These are phyloP conservation scores for Sclerospora graminicola DNA, from an alignment of 352 stramenopile genomes.

Conservation along the genomic window DNA sequence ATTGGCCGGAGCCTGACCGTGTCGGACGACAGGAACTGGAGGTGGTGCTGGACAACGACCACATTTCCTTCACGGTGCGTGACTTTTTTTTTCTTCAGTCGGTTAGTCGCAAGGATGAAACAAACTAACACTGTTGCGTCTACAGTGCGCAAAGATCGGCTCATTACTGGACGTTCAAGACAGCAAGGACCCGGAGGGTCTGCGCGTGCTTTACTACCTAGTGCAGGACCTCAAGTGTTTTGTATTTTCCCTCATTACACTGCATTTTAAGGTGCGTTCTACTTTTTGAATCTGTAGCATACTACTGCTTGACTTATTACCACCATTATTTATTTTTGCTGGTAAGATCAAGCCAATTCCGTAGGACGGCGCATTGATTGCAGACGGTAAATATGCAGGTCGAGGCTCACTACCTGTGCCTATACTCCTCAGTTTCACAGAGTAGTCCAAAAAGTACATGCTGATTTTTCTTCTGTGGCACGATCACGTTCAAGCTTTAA, in stretches of 20 bases:
- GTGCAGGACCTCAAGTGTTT: slow-evolving; percentile 96
- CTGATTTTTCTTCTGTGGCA: too few species aligned
- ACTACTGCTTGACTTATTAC: too few species aligned
- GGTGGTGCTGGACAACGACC: slow-evolving; percentile 90
- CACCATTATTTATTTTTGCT: neutral
- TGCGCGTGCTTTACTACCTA: slow-evolving; percentile 94
- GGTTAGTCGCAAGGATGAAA: neutral
- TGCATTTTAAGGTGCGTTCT: slow-evolving; percentile 91
- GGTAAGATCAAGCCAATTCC: slow-evolving; percentile 91
- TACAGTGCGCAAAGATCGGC: slow-evolving; percentile 91
- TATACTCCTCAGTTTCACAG: too few species aligned
- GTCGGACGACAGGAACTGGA: slow-evolving; percentile 94
- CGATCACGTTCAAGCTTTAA: too few species aligned
- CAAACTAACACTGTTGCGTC: neutral
- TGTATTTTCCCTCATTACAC: slow-evolving; percentile 92
- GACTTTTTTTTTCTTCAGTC: neutral
- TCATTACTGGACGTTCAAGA: slow-evolving; percentile 92
- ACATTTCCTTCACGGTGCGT: slow-evolving; percentile 94
- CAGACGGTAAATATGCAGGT: neutral
- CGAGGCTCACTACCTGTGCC: too few species aligned
- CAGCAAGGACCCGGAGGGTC: slow-evolving; percentile 92
- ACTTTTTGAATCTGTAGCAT: neutral
- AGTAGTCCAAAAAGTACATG: too few species aligned
- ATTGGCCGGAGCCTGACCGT: slow-evolving; percentile 92
- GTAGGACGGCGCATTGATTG: slow-evolving; percentile 20